Evolutionary conservation across 352 stramenopile species (phyloP), one percentile per base, ranked within the genome.

Genomic region (Phytophthora podocarpi): DNA sequence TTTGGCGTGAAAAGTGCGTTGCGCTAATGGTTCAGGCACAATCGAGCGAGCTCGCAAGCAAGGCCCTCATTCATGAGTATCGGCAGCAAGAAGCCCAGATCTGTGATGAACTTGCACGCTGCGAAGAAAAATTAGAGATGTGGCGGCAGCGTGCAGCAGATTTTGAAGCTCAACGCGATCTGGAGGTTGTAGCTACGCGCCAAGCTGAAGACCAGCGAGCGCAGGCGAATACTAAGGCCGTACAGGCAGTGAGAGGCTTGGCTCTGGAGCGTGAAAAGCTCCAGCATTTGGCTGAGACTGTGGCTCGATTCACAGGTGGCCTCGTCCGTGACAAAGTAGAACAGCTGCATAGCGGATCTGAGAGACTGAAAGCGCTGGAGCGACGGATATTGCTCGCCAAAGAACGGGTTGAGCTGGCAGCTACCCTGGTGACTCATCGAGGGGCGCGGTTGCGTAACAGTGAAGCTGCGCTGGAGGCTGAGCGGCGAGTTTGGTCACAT

Each of bases 1-100:
- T 32, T 45, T 93, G 83, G 83, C 71, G 83, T n/a, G 52, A 73
- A 39, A 90, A 89, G 54, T 78, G 75, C 4, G 68, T 90, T 2
- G 39, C 75, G 2, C 49, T 91, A 1, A 77, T 91, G 68, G 81
- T 93, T 9, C 79, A 85, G 31, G 47, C 76, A 6, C 72, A 80
- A 55, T 69, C 60, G 12, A 55, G 50, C 15, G 69, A 90, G 31
- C 57, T 90, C 4, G 8, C 21, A 11, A 39, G 53, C 1, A 48
- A 63, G 7, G 46, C 68, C 18, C 36, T 39, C 12, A 48, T 36
- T 5, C 37, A 43, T n/a, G 43, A 54, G 15, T 47, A 63, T 5
- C 42, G 51, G 24, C 43, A 41, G 7, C 52, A 56, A 50, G 30
- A 59, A 35, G 23, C 16, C 10, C 37, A 67, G 6, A 48, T 65